Conservation (phyloP, 441 rosid species). For the Corymbia citriodora region DNA sequence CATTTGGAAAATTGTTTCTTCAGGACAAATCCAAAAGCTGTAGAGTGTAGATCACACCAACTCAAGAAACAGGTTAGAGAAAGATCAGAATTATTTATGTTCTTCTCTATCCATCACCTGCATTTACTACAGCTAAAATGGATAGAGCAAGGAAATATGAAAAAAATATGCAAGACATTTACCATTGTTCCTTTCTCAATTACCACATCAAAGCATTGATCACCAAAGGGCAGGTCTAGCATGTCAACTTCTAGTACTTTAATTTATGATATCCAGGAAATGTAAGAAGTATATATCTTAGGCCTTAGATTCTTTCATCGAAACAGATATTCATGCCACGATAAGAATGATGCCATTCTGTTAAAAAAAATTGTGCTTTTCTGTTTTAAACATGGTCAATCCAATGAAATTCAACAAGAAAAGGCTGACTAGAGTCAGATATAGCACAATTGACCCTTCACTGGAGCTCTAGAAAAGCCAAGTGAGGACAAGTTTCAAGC, state of each 20-base stretch:
- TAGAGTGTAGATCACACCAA: background rate
- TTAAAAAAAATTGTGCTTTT: too few relatives aligned
- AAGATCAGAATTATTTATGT: background rate
- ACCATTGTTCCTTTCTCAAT: constrained; percentile 99
- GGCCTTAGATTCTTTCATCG: too few relatives aligned
- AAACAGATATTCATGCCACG: too few relatives aligned
- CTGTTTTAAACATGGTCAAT: too few relatives aligned
- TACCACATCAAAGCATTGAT: constrained; percentile 72
- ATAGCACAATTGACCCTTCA: background rate
- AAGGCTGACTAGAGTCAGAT: background rate
- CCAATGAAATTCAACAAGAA: constrained; percentile 1
- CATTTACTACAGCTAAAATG: background rate
- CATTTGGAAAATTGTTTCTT: background rate
- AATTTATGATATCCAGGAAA: too few relatives aligned
- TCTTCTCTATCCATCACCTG: background rate
- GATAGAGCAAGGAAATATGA: background rate
- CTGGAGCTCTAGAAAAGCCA: background rate
- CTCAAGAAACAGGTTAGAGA: background rate
- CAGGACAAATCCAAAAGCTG: background rate
- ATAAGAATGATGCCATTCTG: too few relatives aligned
- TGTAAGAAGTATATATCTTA: too few relatives aligned
- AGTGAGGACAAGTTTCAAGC: background rate
- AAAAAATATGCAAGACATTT: constrained; percentile 18
- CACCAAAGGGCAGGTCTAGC: constrained; percentile 43
- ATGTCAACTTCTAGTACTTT: too few relatives aligned